Base-by-base conservation (phyloP, 176 grass and related monocot genomes). In the Phoenix dactylifera region DNA sequence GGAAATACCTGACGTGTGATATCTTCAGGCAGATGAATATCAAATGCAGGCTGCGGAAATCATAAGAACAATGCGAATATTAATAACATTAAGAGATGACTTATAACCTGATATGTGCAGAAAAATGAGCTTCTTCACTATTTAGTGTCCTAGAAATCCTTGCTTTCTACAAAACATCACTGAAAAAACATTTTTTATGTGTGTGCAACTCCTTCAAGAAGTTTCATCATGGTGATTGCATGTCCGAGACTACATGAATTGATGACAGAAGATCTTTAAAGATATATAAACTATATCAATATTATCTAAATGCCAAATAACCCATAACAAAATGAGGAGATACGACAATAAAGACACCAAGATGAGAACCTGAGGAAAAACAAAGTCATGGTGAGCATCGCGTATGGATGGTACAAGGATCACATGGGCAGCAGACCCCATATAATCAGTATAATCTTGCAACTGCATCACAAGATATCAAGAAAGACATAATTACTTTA, bases 341-440 rank as follows among this genome's bases (percentile, higher is more conserved):
- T 44, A 44, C 12, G 35, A 44, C 35, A 12, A 44, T 44, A 44
- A 49, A 18, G 65, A 28, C 16, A 24, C 4, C 19, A 35, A 24
- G 18, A 55, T 2, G 14, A 30, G 55, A 24, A 97, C 92, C 92
- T 97, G 92, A 57, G 92, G 92, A 54, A 97, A 97, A 84, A 97
- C 78, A 52, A 79, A 75, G 62, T 97, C 84, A 80, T 91, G 84
- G 50, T 97, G 83, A 77, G 92, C 92, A 88, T 97, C 92, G 52
- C 87, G 83, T 72, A 88, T 69, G 18, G 87, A 97, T 65, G 92
- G 92, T 55, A 88, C 50, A 66, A 97, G 75, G 51, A 91, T 72
- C 50, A 97, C 72, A 19, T 75, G 92, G 22, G 82, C 75, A 64
- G 57, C 60, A 39, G 85, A 58, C 5, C 81, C 87, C 78, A 97